These are phyloP conservation scores for Colletotrichum sojae DNA, from an alignment of 2,329 filamentous ascomycete genomes.

Conservation along the genomic window DNA sequence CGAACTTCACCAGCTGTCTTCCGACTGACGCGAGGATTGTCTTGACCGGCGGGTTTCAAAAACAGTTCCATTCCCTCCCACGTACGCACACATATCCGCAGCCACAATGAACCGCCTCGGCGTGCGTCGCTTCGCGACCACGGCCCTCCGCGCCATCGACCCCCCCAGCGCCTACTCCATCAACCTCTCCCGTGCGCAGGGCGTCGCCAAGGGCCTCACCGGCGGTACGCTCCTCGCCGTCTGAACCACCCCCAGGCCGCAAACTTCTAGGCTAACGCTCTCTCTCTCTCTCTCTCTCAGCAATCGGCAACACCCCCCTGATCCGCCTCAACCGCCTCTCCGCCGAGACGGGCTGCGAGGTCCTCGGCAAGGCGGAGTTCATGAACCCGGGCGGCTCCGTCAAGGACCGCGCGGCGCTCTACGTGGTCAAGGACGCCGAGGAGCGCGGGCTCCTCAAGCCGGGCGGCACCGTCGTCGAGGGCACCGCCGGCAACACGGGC, in stretches of 20 bases:
- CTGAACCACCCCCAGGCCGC: background rate
- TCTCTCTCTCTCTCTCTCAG: slow-evolving; percentile 60
- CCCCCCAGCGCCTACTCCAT: slow-evolving; percentile 73
- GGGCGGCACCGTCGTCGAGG: slow-evolving; percentile 95
- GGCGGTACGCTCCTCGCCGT: slow-evolving; percentile 72
- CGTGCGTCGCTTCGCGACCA: slow-evolving; percentile 76
- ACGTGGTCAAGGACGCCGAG: slow-evolving; percentile 94
- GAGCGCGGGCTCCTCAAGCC: slow-evolving; percentile 85
- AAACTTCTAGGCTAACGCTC: background rate
- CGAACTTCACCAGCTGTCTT: background rate
- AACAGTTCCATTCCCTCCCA: background rate
- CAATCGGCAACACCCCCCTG: slow-evolving; percentile 96
- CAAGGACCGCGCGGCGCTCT: slow-evolving; percentile 96
- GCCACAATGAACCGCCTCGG: slow-evolving; percentile 77
- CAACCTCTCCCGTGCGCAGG: slow-evolving; percentile 84
- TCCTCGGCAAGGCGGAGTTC: slow-evolving; percentile 98
- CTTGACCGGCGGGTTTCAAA: too few relatives aligned
- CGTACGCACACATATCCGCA: background rate
- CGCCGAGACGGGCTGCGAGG: slow-evolving; percentile 90
- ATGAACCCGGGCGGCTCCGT: slow-evolving; percentile 97
- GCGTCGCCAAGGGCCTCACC: slow-evolving; percentile 82
- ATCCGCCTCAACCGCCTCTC: slow-evolving; percentile 92
- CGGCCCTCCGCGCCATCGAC: slow-evolving; percentile 63
- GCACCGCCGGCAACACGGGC: slow-evolving; percentile 97
- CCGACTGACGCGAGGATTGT: too few relatives aligned